phyloP scores from a whole-genome alignment of 805 yeast genomes.

The Teunomyces kruisii region DNA sequence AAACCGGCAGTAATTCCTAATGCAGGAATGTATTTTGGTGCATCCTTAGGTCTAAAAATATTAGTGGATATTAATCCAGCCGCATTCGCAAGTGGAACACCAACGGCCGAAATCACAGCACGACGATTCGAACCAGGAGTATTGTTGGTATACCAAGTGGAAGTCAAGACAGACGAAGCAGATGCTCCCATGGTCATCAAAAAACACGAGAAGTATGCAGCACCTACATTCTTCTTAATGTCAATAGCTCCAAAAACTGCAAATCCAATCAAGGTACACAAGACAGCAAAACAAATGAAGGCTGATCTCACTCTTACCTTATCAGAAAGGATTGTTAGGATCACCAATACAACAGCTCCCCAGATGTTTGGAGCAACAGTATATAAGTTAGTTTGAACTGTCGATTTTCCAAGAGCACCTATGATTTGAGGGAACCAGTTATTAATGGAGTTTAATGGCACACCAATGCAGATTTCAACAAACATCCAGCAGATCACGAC shows the following conservation, averaged over 20 bases:
- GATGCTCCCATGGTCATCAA: constrained; percentile 51
- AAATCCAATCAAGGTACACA: constrained; percentile 44
- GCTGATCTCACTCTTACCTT: constrained; percentile 35
- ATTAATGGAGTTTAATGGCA: constrained; percentile 48
- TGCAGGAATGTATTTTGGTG: constrained; percentile 32
- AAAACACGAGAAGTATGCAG: constrained; percentile 44
- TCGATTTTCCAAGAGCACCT: constrained; percentile 36
- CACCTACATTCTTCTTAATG: constrained; percentile 34
- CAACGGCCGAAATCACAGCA: constrained; percentile 47
- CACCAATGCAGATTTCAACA: constrained; percentile 46
- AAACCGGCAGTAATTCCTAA: constrained; percentile 31
- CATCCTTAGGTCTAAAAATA: constrained; percentile 31
- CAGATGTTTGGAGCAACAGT: constrained; percentile 51
- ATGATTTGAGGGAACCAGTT: constrained; percentile 52
- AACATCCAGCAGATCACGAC: constrained; percentile 46
- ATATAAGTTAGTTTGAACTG: constrained; percentile 40
- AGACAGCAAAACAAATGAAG: constrained; percentile 38
- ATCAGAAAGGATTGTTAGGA: constrained; percentile 44
- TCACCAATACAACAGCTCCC: constrained; percentile 45
- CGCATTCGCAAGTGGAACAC: constrained; percentile 35
- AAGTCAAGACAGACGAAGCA: constrained; percentile 49
- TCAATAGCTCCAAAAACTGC: constrained; percentile 48
- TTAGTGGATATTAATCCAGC: constrained; percentile 33
- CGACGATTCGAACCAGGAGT: constrained; percentile 47
- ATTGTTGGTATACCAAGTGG: constrained; percentile 53